Percentiles rank a stretch among this genome's conserved stretches.
Conservation (phyloP, 768 basidiomycete species). For the Cantharellus cinnabarinus region DNA sequence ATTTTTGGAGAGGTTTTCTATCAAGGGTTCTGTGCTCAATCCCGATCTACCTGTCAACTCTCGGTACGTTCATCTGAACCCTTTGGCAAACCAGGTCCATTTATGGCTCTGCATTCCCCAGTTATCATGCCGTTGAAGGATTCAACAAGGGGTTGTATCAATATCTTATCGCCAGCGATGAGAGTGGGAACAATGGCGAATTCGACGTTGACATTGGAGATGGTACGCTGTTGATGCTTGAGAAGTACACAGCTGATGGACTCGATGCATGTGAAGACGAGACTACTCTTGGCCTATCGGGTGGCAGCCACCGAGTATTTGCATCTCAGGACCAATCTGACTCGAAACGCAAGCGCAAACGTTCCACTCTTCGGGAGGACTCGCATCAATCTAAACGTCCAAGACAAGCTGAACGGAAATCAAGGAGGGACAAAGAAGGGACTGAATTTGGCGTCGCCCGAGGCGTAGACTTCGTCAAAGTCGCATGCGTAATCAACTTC, state of each 20-base stretch:
- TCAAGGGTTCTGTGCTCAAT: slow-evolving; percentile 90
- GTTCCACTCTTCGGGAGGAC: not conserved
- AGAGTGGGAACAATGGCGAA: slow-evolving; percentile 38
- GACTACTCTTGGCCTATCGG: slow-evolving; percentile 4
- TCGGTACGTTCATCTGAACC: slow-evolving; percentile 24
- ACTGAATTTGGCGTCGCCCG: slow-evolving; percentile 86
- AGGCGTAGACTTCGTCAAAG: slow-evolving; percentile 92
- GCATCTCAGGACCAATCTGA: not conserved
- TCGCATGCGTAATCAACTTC: slow-evolving; percentile 94
- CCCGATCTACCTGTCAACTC: slow-evolving; percentile 91
- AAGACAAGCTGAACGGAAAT: slow-evolving; percentile 30
- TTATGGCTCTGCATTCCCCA: slow-evolving; percentile 13
- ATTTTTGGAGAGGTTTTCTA: slow-evolving; percentile 95
- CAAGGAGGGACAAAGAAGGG: slow-evolving; percentile 22
- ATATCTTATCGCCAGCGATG: slow-evolving; percentile 96
- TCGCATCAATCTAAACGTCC: slow-evolving; percentile 2
- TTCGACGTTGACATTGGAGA: slow-evolving; percentile 27
- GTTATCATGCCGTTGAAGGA: slow-evolving; percentile 93
- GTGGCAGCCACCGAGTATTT: not conserved
- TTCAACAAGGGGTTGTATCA: slow-evolving; percentile 98
- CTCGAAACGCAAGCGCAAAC: slow-evolving; percentile 3
- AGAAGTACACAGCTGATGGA: slow-evolving; percentile 20
- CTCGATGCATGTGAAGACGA: slow-evolving; percentile 14
- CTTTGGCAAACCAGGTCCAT: slow-evolving; percentile 2
- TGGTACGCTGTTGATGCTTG: slow-evolving; percentile 16